These are phyloP conservation scores for Pythium oligandrum DNA, from an alignment of 352 stramenopile species.

Conservation along the genomic window DNA sequence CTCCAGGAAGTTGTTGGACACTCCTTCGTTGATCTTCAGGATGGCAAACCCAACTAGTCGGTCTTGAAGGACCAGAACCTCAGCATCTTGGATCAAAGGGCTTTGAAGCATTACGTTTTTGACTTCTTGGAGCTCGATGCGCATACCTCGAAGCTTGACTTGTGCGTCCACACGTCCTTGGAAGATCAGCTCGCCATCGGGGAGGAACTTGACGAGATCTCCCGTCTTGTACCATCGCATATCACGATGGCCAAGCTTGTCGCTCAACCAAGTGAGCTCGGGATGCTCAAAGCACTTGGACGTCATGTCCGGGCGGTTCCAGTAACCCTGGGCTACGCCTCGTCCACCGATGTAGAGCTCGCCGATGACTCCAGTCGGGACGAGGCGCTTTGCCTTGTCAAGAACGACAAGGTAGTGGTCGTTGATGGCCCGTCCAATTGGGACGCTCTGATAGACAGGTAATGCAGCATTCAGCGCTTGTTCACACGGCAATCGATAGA, in stretches of 20 bases:
- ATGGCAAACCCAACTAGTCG: conserved; percentile 53
- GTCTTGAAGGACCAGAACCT: conserved; percentile 34
- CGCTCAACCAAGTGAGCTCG: conserved; percentile 5
- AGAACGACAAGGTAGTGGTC: conserved; percentile 43
- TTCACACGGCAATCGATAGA: conserved; percentile 25
- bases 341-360: conserved; percentile 68
- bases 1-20: conserved; percentile 5
- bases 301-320: conserved; percentile 39
- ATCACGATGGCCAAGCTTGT: conserved; percentile 2
- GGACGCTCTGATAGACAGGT: conserved; percentile 26
- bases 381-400: conserved; percentile 34
- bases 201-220: conserved; percentile 60
- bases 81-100: conserved; percentile 29
- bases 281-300: conserved; percentile 21
- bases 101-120: conserved; percentile 49
- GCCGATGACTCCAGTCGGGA: conserved; percentile 43
- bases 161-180: conserved; percentile 66
- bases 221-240: conserved; percentile 56
- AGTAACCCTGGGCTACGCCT: conserved; percentile 67
- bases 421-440: conserved; percentile 52
- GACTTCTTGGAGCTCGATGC: conserved; percentile 79
- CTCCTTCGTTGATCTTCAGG: conserved; percentile 8
- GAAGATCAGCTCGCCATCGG: conserved; percentile 50
- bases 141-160: conserved; percentile 78
- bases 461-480: conserved; percentile 9